phyloP scores from a whole-genome alignment of 139 green algal genomes.

The Chlorella sorokiniana region DNA sequence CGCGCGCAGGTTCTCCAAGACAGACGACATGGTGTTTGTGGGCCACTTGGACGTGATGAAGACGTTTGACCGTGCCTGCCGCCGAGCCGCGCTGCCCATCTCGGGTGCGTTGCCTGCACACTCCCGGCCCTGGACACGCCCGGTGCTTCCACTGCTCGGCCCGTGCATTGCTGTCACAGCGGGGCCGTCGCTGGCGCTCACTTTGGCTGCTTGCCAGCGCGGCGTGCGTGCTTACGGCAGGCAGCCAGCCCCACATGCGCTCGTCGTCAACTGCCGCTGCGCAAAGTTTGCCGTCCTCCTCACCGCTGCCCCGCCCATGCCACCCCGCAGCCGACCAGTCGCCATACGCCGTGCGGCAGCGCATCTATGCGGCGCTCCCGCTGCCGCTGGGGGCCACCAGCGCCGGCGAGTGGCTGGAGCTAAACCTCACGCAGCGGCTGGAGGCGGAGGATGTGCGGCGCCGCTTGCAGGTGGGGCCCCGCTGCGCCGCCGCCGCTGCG shows the following conservation, averaged over 20 bases:
- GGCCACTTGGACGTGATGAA: constrained; percentile 73
- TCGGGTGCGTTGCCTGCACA: background rate
- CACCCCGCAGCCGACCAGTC: constrained; percentile 43
- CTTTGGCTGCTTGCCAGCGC: too few species aligned
- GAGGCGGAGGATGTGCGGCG: constrained; percentile 21
- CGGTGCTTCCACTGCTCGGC: background rate
- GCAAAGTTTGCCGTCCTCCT: background rate
- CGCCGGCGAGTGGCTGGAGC: constrained; percentile 59
- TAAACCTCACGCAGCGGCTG: constrained; percentile 46
- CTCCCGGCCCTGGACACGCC: background rate
- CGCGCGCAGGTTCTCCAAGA: constrained; percentile 51
- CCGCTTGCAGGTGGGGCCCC: constrained; percentile 39
- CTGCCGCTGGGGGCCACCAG: constrained; percentile 67
- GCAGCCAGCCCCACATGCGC: too few species aligned
- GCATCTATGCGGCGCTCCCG: constrained; percentile 51
- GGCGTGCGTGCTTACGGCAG: too few species aligned
- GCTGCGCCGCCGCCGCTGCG: too few species aligned
- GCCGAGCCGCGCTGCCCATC: constrained; percentile 66
- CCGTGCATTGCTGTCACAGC: background rate
- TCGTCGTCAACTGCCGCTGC: too few species aligned
- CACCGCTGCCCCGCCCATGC: background rate
- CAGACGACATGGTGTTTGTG: constrained; percentile 65
- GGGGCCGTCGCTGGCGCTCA: too few species aligned
- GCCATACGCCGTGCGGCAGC: constrained; percentile 51
- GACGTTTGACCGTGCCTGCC: constrained; percentile 62